A percentile compares a stretch with the other conserved stretches of the same genome.
Evolutionary conservation across 805 yeast species (phyloP).

Genomic region (Danielia reshetovae): DNA sequence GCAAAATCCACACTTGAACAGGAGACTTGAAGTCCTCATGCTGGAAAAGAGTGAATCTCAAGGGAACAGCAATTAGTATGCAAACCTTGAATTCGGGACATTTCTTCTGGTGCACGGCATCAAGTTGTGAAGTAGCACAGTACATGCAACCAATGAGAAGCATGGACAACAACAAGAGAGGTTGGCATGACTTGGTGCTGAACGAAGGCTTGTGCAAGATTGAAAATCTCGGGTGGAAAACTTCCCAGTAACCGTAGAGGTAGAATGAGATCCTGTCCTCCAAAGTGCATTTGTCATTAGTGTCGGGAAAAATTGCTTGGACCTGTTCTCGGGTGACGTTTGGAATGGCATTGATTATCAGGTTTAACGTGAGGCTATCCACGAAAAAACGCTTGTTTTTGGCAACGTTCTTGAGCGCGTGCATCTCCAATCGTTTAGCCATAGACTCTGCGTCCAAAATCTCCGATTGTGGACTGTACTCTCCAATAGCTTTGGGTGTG

Average conservation of each 20-base stretch:
- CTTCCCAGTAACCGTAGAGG: conserved; percentile 48
- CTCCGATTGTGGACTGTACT: conserved; percentile 8
- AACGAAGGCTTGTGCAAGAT: conserved; percentile 60
- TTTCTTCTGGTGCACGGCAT: conserved; percentile 16
- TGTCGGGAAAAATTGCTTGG: conserved; percentile 23
- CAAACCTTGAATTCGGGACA: conserved; percentile 42
- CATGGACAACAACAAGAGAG: conserved; percentile 52
- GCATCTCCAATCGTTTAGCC: conserved; percentile 10
- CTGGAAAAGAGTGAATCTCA: conserved; percentile 68
- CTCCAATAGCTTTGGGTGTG: conserved; percentile 13
- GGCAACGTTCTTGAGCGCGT: conserved; percentile 22
- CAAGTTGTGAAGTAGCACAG: conserved; percentile 25
- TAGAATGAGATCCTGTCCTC: conserved; percentile 35
- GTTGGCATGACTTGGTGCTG: conserved; percentile 42
- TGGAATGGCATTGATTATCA: conserved; percentile 28
- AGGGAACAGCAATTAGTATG: conserved; percentile 47
- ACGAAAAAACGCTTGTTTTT: conserved; percentile 36
- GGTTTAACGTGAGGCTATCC: conserved; percentile 33
- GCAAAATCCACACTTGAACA: conserved; percentile 71
- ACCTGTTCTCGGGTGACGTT: conserved; percentile 22
- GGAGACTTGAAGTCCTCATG: conserved; percentile 75
- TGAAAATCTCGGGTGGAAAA: conserved; percentile 57
- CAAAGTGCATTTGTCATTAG: conserved; percentile 19
- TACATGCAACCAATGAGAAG: conserved; percentile 52
- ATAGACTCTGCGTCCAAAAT: conserved; percentile 4